Percentiles rank a stretch among this genome's conserved stretches.
phyloP scores from a whole-genome alignment of 2,329 filamentous ascomycete genomes.

The Sporothrix schenckii region DNA sequence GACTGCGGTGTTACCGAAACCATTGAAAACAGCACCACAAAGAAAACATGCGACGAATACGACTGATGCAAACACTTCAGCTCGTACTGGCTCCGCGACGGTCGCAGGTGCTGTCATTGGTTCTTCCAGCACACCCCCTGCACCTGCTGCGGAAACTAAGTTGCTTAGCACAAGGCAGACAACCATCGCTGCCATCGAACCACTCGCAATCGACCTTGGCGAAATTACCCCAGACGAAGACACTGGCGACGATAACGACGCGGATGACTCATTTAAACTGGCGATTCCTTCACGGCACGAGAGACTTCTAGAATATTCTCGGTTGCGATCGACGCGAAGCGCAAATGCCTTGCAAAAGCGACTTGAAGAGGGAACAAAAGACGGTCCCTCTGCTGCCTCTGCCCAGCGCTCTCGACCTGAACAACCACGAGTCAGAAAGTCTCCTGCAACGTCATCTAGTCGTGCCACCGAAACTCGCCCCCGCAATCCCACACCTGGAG shows the following conservation, averaged over 20 bases:
- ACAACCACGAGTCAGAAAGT: conserved; percentile 3
- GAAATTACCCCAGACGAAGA: conserved; percentile 27
- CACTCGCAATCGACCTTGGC: conserved; percentile 25
- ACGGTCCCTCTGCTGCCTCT: not conserved
- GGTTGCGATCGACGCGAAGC: conserved; percentile 11
- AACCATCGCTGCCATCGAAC: not conserved
- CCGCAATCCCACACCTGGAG: not conserved
- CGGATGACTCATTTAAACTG: conserved; percentile 27
- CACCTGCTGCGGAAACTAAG: not conserved
- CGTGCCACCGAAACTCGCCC: not conserved
- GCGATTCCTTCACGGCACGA: conserved; percentile 16
- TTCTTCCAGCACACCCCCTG: not conserved
- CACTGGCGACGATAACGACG: not conserved
- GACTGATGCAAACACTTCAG: not conserved
- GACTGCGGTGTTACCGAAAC: not conserved
- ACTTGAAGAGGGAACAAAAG: conserved; percentile 1
- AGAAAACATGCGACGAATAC: not conserved
- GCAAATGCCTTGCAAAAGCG: not conserved
- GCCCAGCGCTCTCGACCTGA: not conserved
- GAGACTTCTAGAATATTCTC: conserved; percentile 27
- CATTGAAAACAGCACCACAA: not conserved
- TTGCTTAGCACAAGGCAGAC: conserved; percentile 16
- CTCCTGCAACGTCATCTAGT: not conserved
- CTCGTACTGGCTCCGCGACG: not conserved
- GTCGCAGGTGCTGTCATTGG: not conserved